Evolutionary conservation across 192 early-diverging fungal species (phyloP).

Genomic region (Endogone sp.): DNA sequence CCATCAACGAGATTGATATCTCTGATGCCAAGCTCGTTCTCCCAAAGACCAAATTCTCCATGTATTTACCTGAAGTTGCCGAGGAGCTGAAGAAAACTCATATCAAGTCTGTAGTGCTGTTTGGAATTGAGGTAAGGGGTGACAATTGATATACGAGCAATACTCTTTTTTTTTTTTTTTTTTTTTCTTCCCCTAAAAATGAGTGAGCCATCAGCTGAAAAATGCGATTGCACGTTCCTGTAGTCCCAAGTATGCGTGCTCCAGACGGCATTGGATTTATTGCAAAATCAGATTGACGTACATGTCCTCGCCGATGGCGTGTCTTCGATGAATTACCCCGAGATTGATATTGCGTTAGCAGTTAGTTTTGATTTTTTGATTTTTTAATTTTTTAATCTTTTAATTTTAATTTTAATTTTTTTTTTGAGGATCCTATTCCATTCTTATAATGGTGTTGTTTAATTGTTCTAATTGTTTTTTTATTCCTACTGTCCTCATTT

Average conservation of each 20-base stretch:
- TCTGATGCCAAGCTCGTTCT: slow-evolving; percentile 49
- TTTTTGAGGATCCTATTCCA: too few relatives aligned
- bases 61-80: slow-evolving; percentile 65
- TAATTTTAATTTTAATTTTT: too few relatives aligned
- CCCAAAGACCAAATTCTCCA: slow-evolving; percentile 88
- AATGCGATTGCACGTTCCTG: background rate
- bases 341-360: slow-evolving; percentile 77
- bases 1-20: slow-evolving; percentile 77
- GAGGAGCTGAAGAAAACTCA: slow-evolving; percentile 41
- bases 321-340: slow-evolving; percentile 78
- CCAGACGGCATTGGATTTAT: slow-evolving; percentile 89
- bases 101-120: slow-evolving; percentile 72
- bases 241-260: slow-evolving; percentile 91
- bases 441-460: too few relatives aligned
- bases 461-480: too few relatives aligned
- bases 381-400: too few relatives aligned
- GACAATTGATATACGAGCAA: background rate
- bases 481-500: too few relatives aligned
- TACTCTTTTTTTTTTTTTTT: too few relatives aligned
- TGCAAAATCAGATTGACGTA: slow-evolving; percentile 73
- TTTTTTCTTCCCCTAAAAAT: too few relatives aligned
- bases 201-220: too few relatives aligned
- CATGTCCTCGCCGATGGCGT: slow-evolving; percentile 93
- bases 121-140: slow-evolving; percentile 78
- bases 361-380: slow-evolving; percentile 48